Conservation (phyloP, 2,329 filamentous ascomycete species). For the Epichloe amarillans region DNA sequence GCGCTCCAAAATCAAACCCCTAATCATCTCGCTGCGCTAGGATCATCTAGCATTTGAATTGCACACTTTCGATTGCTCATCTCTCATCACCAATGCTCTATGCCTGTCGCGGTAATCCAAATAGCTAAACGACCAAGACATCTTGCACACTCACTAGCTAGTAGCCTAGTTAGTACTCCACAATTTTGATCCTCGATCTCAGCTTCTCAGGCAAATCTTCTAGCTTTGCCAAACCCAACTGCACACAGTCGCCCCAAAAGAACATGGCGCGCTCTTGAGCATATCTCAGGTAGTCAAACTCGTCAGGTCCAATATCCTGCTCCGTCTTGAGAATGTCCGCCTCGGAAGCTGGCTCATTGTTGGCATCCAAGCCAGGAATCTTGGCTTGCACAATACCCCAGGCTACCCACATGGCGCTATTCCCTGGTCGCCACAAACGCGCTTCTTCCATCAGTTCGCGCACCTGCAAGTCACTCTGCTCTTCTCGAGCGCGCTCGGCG, state of each 20-base stretch:
- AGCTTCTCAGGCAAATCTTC: slow-evolving; percentile 67
- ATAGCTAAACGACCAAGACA: background rate
- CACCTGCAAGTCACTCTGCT: slow-evolving; percentile 53
- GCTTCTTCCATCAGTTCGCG: slow-evolving; percentile 64
- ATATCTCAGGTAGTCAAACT: slow-evolving; percentile 89
- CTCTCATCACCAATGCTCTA: no score
- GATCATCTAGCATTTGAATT: no score
- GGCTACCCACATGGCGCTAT: slow-evolving; percentile 81
- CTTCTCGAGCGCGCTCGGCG: slow-evolving; percentile 46
- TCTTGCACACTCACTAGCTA: no score
- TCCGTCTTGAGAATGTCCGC: slow-evolving; percentile 25
- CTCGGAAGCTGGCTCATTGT: slow-evolving; percentile 23
- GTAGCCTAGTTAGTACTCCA: slow-evolving; percentile 41
- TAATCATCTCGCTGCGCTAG: background rate
- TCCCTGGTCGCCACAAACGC: slow-evolving; percentile 72
- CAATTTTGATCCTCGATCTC: slow-evolving; percentile 50
- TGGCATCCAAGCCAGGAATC: slow-evolving; percentile 52
- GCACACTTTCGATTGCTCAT: no score
- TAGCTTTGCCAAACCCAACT: slow-evolving; percentile 57
- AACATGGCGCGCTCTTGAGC: slow-evolving; percentile 83
- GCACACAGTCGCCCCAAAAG: slow-evolving; percentile 82
- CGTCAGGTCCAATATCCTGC: slow-evolving; percentile 48
- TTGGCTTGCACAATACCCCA: slow-evolving; percentile 97
- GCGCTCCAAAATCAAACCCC: background rate
- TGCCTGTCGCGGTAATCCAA: background rate